Conservation (phyloP, 371 early-diverging fungal genomes). For the Aphelidium insulamus region DNA sequence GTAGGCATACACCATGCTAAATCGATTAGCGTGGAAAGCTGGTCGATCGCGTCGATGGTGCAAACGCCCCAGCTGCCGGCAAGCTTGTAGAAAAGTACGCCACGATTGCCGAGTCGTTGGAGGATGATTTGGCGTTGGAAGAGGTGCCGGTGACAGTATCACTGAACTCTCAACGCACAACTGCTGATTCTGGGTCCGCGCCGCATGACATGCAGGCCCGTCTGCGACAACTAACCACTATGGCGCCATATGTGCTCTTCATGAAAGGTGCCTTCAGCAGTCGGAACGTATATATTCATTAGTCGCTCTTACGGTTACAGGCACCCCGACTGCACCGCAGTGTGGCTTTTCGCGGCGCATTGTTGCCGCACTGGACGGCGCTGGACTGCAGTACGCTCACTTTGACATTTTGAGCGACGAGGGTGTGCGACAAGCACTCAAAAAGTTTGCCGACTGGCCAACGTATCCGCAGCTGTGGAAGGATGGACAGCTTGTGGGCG, state of each 20-base stretch:
- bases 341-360: slow-evolving; percentile 73
- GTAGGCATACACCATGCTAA: no score
- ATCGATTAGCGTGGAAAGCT: slow-evolving; percentile 38
- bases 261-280: slow-evolving; percentile 51
- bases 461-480: slow-evolving; percentile 79
- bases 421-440: slow-evolving; percentile 51
- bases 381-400: slow-evolving; percentile 41
- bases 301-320: slow-evolving; percentile 73
- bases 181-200: slow-evolving; percentile 7
- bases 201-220: slow-evolving; percentile 34
- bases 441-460: slow-evolving; percentile 44
- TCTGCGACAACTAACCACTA: slow-evolving; percentile 37
- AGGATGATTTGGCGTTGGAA: slow-evolving; percentile 2
- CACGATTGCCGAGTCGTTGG: slow-evolving; percentile 14
- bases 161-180: slow-evolving; percentile 9
- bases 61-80: slow-evolving; percentile 57
- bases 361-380: slow-evolving; percentile 38
- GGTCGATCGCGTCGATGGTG: slow-evolving; percentile 61
- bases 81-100: slow-evolving; percentile 43
- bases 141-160: slow-evolving; percentile 8
- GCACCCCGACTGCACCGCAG: slow-evolving; percentile 52
- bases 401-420: slow-evolving; percentile 76
- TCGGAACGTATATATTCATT: slow-evolving; percentile 10
- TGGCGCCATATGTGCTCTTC: slow-evolving; percentile 61
- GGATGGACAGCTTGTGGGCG: slow-evolving; percentile 79